Conservation (phyloP, 2,329 filamentous ascomycete species). For the Ceratocystis alfenasii region DNA sequence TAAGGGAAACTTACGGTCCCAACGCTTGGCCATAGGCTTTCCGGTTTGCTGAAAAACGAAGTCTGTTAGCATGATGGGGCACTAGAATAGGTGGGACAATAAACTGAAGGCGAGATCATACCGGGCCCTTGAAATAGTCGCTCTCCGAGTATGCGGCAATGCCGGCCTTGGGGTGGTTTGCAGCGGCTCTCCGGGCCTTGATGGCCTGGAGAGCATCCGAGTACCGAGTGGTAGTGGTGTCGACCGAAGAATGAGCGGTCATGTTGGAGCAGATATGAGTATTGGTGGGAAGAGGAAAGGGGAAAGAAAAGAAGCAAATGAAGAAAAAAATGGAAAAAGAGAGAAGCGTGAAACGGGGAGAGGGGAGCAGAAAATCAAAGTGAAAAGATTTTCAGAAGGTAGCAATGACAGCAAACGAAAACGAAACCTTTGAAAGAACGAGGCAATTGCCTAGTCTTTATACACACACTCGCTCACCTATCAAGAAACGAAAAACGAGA, state of each 20-base stretch:
- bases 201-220: constrained; percentile 45
- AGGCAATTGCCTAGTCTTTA: not conserved
- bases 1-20: constrained; percentile 57
- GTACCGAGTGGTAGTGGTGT: constrained; percentile 17
- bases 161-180: constrained; percentile 60
- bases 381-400: not conserved
- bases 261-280: not conserved
- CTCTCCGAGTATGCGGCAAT: constrained; percentile 67
- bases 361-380: not conserved
- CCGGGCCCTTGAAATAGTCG: constrained; percentile 70
- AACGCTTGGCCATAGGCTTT: constrained; percentile 69
- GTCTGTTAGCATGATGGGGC: not conserved
- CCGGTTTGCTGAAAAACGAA: constrained; percentile 29
- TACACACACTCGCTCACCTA: not conserved
- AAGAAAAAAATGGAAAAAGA: not conserved
- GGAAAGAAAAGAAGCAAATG: not conserved
- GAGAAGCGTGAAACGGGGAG: not conserved
- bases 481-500: not conserved
- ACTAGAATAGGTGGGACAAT: not conserved
- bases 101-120: constrained; percentile 31
- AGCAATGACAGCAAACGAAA: not conserved
- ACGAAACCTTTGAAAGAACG: not conserved
- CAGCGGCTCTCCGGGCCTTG: constrained; percentile 53
- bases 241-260: constrained; percentile 13
- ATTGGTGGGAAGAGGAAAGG: not conserved